Conservation (phyloP, 768 basidiomycete genomes). For the Lactarius vividus region DNA sequence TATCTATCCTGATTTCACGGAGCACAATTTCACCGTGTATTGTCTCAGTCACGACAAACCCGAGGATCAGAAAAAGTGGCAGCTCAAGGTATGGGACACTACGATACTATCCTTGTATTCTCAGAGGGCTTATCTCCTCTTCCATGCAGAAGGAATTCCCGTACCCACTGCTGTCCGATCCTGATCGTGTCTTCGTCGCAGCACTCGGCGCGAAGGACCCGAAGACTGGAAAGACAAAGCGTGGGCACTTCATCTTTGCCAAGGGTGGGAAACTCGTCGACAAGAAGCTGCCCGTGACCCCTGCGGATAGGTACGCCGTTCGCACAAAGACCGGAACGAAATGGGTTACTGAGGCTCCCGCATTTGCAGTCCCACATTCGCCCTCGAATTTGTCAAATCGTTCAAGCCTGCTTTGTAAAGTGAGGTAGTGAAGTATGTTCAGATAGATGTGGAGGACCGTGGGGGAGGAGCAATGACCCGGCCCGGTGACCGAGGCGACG, state of each 20-base stretch:
- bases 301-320: conserved; percentile 67
- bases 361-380: conserved; percentile 52
- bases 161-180: conserved; percentile 87
- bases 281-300: conserved; percentile 82
- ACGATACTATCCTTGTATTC: background rate
- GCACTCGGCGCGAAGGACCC: conserved; percentile 68
- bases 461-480: background rate
- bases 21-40: conserved; percentile 68
- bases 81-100: conserved; percentile 61
- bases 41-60: conserved; percentile 81
- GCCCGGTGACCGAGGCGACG: background rate
- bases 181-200: conserved; percentile 72
- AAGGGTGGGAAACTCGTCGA: conserved; percentile 89
- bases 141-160: conserved; percentile 69
- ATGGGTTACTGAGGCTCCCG: conserved; percentile 6
- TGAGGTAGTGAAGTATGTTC: background rate
- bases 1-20: conserved; percentile 69
- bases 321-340: background rate
- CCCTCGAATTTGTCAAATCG: conserved; percentile 66
- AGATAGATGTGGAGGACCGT: too few species aligned
- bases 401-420: conserved; percentile 13
- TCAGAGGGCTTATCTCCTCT: conserved; percentile 15
- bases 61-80: conserved; percentile 77
- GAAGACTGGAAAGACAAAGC: conserved; percentile 77
- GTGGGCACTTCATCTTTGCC: conserved; percentile 92